Base-by-base conservation (phyloP, 1,139 yeast species). In the Keqinozyma sinolaborantium region DNA sequence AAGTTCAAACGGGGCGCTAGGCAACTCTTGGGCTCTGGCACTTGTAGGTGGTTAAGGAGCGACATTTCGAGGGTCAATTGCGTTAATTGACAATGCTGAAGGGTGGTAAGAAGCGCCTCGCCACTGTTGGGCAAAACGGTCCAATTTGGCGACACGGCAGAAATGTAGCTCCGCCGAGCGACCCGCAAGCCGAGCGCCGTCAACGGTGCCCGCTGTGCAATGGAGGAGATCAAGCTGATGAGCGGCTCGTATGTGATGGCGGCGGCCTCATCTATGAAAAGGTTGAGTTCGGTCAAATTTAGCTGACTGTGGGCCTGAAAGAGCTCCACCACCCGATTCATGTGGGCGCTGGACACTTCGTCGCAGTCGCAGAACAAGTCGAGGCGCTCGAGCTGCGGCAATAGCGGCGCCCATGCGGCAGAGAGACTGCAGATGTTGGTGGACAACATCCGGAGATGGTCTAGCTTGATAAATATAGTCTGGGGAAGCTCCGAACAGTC, bases 351-450 rank as follows among this genome's bases (percentile, higher is more conserved):
- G 7, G 24, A 19, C 16, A 53, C 29, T 11, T 50, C 56, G 21
- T 48, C 43, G 25, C 51, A 50, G 29, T 59, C 61, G 12, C 53
- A 35, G 19, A 53, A 43, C 14, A 60, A 24, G 36, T 60, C 64
- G 16, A 60, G 40, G 21, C 63, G 40, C 3, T 32, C 30, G 7
- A 60, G 29, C 2, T 29, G 28, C 2, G 32, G 23, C 6, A 52
- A 14, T 4, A 37, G 13, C 5, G 10, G 28, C n/a, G 26, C 38
- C 25, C 20, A 19, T 18, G 16, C 21, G 14, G 23, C 38, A 20
- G 26, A 7, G 48, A 44, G 2, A 58, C 51, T 29, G 33, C 41
- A 16, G 1, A 49, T 42, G 35, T 52, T 51, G 6, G 54, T 37
- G 2, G 60, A 40, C 23, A 58, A 41, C 12, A 25, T 29, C 9